phyloP scores from a whole-genome alignment of 306 rosid genomes.

The Adenanthera pavonina region DNA sequence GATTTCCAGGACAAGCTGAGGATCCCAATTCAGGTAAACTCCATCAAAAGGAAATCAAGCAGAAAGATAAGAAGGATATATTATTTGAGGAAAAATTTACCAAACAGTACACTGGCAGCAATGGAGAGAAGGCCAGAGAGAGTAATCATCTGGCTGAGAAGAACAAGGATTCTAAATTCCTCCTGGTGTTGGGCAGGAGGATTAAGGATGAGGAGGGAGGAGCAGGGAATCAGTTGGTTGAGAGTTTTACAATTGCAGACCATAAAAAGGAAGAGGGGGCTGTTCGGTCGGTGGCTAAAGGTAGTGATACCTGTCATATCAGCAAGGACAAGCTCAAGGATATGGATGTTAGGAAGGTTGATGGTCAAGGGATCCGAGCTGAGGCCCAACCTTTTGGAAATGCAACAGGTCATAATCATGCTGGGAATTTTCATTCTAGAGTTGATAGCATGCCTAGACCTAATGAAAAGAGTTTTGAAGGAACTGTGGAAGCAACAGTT shows the following conservation, averaged over 20 bases:
- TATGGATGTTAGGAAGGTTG: constrained; percentile 51
- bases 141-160: constrained; percentile 57
- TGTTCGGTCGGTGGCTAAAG: constrained; percentile 62
- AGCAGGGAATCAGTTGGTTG: constrained; percentile 54
- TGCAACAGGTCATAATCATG: constrained; percentile 51
- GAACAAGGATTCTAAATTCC: constrained; percentile 58
- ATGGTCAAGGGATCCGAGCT: constrained; percentile 53
- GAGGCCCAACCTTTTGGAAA: constrained; percentile 51
- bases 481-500: constrained; percentile 48
- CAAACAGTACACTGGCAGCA: constrained; percentile 54
- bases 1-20: constrained; percentile 50
- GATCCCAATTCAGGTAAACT: constrained; percentile 49
- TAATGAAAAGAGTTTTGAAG: constrained; percentile 49
- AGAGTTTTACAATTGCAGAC: constrained; percentile 49
- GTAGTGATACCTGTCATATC: constrained; percentile 45
- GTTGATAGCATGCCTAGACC: constrained; percentile 56
- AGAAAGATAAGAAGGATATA: constrained; percentile 45
- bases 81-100: constrained; percentile 54
- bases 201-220: constrained; percentile 61
- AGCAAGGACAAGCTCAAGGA: constrained; percentile 58
- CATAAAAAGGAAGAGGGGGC: constrained; percentile 65
- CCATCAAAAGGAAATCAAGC: constrained; percentile 55
- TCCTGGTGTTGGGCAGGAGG: constrained; percentile 67
- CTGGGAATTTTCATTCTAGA: constrained; percentile 55
- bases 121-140: constrained; percentile 64